Conservation (phyloP, 768 basidiomycete genomes). For the Trametes cubensis region DNA sequence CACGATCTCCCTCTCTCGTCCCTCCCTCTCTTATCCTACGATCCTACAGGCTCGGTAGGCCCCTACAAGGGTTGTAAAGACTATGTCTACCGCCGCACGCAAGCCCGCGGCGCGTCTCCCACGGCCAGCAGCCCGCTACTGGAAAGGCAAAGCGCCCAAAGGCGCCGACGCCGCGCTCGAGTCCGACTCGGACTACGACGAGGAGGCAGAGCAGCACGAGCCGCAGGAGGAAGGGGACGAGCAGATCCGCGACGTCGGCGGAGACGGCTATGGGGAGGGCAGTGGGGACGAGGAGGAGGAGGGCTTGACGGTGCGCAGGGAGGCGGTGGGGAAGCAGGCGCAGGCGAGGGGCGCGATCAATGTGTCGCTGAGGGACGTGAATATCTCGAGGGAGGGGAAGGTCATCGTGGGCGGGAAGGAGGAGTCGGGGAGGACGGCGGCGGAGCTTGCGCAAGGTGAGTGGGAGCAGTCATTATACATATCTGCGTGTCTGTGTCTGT, state of each 20-base stretch:
- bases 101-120: conserved; percentile 80
- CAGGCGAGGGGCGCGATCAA: conserved; percentile 60
- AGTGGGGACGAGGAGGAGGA: conserved; percentile 44
- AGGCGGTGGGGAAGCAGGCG: conserved; percentile 33
- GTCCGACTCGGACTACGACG: conserved; percentile 70
- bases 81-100: conserved; percentile 37
- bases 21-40: not conserved
- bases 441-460: conserved; percentile 27
- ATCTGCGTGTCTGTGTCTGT: not conserved
- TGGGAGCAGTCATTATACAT: not conserved
- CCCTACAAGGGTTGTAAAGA: not conserved
- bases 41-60: not conserved
- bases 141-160: conserved; percentile 89
- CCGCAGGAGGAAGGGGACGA: conserved; percentile 56
- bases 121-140: conserved; percentile 83
- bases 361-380: conserved; percentile 76
- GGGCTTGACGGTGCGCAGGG: conserved; percentile 35
- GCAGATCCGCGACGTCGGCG: conserved; percentile 57
- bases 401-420: conserved; percentile 79
- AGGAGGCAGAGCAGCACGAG: conserved; percentile 57
- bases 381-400: conserved; percentile 77
- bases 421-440: conserved; percentile 73
- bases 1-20: not conserved
- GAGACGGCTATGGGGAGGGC: conserved; percentile 45
- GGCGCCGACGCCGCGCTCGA: conserved; percentile 54